A percentile compares a stretch with the other conserved stretches of the same genome.
Conservation (phyloP, 306 rosid species). For the Quillaja saponaria region DNA sequence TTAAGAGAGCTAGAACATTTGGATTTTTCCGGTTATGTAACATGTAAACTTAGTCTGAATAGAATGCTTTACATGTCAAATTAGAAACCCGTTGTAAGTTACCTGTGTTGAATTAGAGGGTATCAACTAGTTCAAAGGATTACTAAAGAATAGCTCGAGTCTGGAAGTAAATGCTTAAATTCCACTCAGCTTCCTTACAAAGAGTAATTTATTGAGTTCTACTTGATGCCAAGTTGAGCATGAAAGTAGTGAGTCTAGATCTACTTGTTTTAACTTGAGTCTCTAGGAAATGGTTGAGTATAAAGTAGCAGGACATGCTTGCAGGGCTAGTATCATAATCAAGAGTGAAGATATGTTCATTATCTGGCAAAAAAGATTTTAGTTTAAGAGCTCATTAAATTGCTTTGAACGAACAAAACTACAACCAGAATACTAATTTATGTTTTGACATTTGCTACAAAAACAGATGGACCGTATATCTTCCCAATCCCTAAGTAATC, state of each 20-base stretch:
- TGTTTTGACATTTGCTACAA: slow-evolving; percentile 20
- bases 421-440: slow-evolving; percentile 5
- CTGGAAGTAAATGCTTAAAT: background rate
- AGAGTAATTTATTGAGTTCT: background rate
- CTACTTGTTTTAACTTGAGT: background rate
- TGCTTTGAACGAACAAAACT: background rate
- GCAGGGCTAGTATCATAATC: too few relatives aligned
- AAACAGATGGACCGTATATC: slow-evolving; percentile 1
- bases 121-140: too few relatives aligned
- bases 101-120: too few relatives aligned
- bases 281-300: background rate
- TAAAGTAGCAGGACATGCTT: background rate
- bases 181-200: slow-evolving; percentile 9
- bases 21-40: slow-evolving; percentile 7
- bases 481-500: slow-evolving; percentile 23
- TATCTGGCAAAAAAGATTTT: background rate
- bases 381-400: background rate
- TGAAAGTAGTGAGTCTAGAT: slow-evolving; percentile 7
- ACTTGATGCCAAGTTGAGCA: background rate
- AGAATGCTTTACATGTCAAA: slow-evolving; percentile 14
- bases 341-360: too few relatives aligned
- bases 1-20: slow-evolving; percentile 1
- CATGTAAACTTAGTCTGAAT: slow-evolving; percentile 10
- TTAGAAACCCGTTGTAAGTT: slow-evolving; percentile 3
- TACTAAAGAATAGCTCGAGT: too few relatives aligned